These are phyloP conservation scores for Amanita phalloides DNA, from an alignment of 768 basidiomycete genomes.

Conservation along the genomic window DNA sequence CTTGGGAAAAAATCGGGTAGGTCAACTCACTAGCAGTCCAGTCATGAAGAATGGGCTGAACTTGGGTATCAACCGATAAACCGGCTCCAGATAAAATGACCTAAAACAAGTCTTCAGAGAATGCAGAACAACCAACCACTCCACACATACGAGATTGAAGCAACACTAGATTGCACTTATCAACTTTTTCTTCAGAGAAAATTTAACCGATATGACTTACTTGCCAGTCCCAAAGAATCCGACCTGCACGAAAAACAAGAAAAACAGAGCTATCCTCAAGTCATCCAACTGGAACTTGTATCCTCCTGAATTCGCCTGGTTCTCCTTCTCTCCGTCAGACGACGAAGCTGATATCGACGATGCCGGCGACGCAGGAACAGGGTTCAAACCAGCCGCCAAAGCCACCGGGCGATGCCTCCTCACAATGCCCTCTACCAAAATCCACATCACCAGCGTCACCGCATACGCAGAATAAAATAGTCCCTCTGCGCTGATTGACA, in stretches of 20 bases:
- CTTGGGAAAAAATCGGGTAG: not conserved
- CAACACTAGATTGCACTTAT: conserved; percentile 36
- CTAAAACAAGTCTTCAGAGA: conserved; percentile 17
- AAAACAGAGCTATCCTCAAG: conserved; percentile 66
- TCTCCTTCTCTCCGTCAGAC: conserved; percentile 8
- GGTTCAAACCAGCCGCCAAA: conserved; percentile 1
- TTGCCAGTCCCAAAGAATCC: conserved; percentile 84
- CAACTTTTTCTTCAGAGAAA: not conserved
- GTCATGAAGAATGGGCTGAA: conserved; percentile 85
- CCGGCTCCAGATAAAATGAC: conserved; percentile 82
- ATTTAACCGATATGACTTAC: conserved; percentile 28
- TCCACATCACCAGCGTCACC: conserved; percentile 54
- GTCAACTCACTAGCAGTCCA: conserved; percentile 42
- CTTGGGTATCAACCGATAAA: conserved; percentile 77
- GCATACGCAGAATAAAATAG: conserved; percentile 71
- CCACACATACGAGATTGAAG: conserved; percentile 65
- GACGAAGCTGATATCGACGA: not conserved
- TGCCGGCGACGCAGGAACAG: conserved; percentile 6
- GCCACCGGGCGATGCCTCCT: conserved; percentile 6
- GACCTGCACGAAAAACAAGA: conserved; percentile 79
- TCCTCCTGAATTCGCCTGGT: conserved; percentile 5
- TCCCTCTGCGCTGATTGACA: conserved; percentile 76
- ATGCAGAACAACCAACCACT: not conserved
- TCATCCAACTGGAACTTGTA: conserved; percentile 51
- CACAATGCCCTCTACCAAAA: conserved; percentile 42